These are phyloP conservation scores for Suhomyces coccinellae DNA, from an alignment of 1,139 yeast species.

Conservation along the genomic window DNA sequence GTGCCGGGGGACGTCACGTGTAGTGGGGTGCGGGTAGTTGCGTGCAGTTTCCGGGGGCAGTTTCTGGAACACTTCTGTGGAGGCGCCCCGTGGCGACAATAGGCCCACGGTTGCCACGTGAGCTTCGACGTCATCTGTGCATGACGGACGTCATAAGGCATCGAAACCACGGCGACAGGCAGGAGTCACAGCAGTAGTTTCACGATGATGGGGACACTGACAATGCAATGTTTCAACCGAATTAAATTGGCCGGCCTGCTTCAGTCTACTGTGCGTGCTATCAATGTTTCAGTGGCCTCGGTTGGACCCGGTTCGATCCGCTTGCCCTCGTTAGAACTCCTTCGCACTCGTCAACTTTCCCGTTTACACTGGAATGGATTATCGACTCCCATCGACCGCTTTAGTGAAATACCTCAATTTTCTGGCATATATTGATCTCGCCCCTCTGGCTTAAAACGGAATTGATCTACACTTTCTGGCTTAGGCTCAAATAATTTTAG, in stretches of 20 bases:
- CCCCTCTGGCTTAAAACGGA: background rate
- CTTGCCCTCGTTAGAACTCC: no score
- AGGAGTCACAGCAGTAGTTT: no score
- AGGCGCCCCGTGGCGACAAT: background rate
- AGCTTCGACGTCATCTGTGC: background rate
- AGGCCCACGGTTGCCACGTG: background rate
- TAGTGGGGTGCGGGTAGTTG: background rate
- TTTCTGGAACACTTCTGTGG: constrained; percentile 7
- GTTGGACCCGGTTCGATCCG: no score
- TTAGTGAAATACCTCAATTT: no score
- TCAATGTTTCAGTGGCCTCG: no score
- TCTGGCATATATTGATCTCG: no score
- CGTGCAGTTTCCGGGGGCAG: background rate
- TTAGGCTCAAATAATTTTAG: background rate
- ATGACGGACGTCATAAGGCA: background rate
- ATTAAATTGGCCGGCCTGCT: no score
- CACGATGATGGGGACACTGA: background rate
- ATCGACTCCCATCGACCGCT: no score
- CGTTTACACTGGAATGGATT: no score
- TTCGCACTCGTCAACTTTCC: no score
- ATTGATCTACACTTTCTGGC: background rate
- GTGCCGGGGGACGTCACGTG: background rate
- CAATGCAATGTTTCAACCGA: background rate
- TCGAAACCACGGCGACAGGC: background rate
- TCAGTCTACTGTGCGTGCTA: no score